Percentiles rank a stretch among this genome's conserved stretches.
These are phyloP conservation scores for Rhytidiadelphus loreus DNA, from an alignment of 225 moss, liverwort and hornwort genomes.

Conservation along the genomic window DNA sequence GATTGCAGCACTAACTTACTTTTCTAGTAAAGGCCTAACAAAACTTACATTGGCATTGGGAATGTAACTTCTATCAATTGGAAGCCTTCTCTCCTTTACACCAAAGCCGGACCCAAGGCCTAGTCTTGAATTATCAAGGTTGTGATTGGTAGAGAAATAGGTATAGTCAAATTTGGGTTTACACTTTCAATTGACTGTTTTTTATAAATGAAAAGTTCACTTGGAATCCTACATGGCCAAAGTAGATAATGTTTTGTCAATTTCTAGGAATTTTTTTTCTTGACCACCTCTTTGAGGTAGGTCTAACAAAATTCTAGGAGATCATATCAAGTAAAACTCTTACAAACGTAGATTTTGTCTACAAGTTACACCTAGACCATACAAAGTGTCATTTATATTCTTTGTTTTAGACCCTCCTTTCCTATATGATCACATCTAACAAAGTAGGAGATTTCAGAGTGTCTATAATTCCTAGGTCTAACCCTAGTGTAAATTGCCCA, in stretches of 20 bases:
- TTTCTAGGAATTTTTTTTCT: background rate
- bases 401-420: background rate
- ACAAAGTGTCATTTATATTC: background rate
- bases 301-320: background rate
- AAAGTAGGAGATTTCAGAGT: accelerated
- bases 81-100: background rate
- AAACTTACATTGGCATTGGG: background rate
- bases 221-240: background rate
- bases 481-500: background rate
- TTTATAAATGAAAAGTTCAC: background rate
- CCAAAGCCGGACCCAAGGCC: too few relatives aligned
- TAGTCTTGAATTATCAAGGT: too few relatives aligned
- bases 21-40: background rate
- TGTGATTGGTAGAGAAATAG: background rate
- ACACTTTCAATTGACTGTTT: background rate
- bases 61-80: background rate
- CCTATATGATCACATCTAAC: background rate
- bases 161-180: background rate
- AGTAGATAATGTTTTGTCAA: background rate
- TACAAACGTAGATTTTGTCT: background rate
- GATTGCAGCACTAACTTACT: accelerated
- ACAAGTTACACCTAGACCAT: too few relatives aligned
- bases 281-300: background rate
- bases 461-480: accelerated
- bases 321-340: background rate